These are phyloP conservation scores for Erythrophleum fordii DNA, from an alignment of 306 rosid species.

Conservation along the genomic window DNA sequence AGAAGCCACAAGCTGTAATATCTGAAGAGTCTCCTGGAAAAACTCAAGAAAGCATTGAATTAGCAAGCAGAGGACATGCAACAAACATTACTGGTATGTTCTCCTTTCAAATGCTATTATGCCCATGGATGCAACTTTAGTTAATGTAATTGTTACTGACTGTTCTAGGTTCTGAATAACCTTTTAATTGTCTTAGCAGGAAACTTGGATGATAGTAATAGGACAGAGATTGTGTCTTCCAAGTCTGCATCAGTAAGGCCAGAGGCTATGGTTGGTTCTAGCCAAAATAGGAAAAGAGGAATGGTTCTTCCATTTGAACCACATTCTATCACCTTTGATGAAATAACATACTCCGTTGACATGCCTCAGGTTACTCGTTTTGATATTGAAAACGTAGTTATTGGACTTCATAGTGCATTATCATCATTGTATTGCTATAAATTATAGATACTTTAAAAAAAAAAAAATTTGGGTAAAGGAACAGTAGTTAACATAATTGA, in stretches of 20 bases:
- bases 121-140: not conserved
- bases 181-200: slow-evolving; percentile 35
- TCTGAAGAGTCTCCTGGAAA: slow-evolving; percentile 40
- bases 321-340: slow-evolving; percentile 68
- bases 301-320: slow-evolving; percentile 84
- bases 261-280: slow-evolving; percentile 28
- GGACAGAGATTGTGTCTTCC: slow-evolving; percentile 11
- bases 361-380: slow-evolving; percentile 63
- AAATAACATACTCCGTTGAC: slow-evolving; percentile 68
- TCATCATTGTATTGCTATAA: too few relatives aligned
- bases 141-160: not conserved
- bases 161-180: not conserved
- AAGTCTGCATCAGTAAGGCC: slow-evolving; percentile 12
- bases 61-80: slow-evolving; percentile 9
- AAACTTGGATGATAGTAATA: slow-evolving; percentile 1
- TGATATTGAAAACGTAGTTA: too few relatives aligned
- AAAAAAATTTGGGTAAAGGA: too few relatives aligned
- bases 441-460: too few relatives aligned
- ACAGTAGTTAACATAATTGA: too few relatives aligned
- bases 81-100: slow-evolving; percentile 30
- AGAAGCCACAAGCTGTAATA: slow-evolving; percentile 48
- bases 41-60: slow-evolving; percentile 27
- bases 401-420: too few relatives aligned
- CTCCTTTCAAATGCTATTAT: not conserved
- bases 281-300: slow-evolving; percentile 51